Evolutionary conservation across 2,329 filamentous ascomycete species (phyloP).

Genomic region (Lachnellula occidentalis): DNA sequence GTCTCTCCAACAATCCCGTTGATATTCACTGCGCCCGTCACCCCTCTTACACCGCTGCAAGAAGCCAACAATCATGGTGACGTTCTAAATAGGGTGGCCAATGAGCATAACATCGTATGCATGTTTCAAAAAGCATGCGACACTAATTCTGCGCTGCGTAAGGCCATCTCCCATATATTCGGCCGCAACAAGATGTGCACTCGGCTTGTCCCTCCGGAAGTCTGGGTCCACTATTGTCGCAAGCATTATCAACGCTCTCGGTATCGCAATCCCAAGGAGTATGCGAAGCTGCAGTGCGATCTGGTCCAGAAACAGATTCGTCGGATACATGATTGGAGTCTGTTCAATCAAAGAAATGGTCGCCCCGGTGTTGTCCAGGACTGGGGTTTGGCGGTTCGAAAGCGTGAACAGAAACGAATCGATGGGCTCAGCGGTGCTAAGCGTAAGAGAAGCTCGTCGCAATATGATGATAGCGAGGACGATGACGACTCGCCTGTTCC

Average conservation of each 20-base stretch:
- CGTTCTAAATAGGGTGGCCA: slow-evolving; percentile 33
- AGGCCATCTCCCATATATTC: slow-evolving; percentile 76
- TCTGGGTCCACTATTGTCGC: slow-evolving; percentile 74
- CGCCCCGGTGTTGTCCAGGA: slow-evolving; percentile 43
- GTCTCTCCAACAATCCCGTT: slow-evolving; percentile 16
- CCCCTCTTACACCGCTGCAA: slow-evolving; percentile 7
- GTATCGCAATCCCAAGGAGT: slow-evolving; percentile 59
- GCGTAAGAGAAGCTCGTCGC: slow-evolving; percentile 24
- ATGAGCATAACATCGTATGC: slow-evolving; percentile 34
- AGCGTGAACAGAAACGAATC: slow-evolving; percentile 57
- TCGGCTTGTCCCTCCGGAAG: slow-evolving; percentile 58
- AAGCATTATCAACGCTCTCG: slow-evolving; percentile 76
- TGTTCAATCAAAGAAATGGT: slow-evolving; percentile 38
- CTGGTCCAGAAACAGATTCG: slow-evolving; percentile 58
- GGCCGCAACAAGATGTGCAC: slow-evolving; percentile 78
- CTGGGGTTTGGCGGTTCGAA: slow-evolving; percentile 59
- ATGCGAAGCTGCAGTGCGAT: slow-evolving; percentile 57
- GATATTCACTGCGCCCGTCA: slow-evolving; percentile 16
- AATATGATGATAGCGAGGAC: slow-evolving; percentile 23
- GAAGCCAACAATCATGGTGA: slow-evolving; percentile 13
- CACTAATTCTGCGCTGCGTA: slow-evolving; percentile 58
- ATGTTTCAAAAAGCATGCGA: slow-evolving; percentile 47
- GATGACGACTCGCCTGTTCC: slow-evolving; percentile 21
- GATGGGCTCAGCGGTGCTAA: slow-evolving; percentile 33
- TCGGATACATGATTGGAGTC: slow-evolving; percentile 58